Conservation (phyloP, 805 yeast genomes). For the Ascoidea tarda region DNA sequence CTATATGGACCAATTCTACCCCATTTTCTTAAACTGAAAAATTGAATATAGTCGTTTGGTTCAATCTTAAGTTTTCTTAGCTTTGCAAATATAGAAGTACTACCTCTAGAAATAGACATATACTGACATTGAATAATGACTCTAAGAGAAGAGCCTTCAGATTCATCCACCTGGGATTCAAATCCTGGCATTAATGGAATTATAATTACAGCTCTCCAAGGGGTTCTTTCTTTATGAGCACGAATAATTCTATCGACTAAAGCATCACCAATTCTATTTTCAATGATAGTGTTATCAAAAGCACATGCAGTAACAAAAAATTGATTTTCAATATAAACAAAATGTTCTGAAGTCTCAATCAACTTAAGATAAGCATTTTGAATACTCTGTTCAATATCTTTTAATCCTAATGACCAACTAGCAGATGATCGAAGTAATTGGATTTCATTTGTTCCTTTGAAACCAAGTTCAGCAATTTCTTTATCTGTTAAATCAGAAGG, state of each 20-base stretch:
- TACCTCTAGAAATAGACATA: slow-evolving; percentile 84
- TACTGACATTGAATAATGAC: slow-evolving; percentile 95
- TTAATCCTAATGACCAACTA: slow-evolving; percentile 83
- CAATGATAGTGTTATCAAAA: slow-evolving; percentile 70
- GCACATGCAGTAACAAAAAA: slow-evolving; percentile 86
- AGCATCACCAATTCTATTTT: slow-evolving; percentile 91
- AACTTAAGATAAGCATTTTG: slow-evolving; percentile 85
- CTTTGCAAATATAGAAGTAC: slow-evolving; percentile 74
- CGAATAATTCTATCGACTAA: slow-evolving; percentile 89
- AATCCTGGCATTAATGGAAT: slow-evolving; percentile 98
- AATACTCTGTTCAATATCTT: slow-evolving; percentile 75
- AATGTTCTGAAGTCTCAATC: slow-evolving; percentile 86
- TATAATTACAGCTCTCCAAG: slow-evolving; percentile 83
- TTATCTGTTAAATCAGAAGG: slow-evolving; percentile 75
- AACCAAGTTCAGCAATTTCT: slow-evolving; percentile 45
- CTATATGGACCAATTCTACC: slow-evolving; percentile 73
- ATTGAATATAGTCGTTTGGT: slow-evolving; percentile 85
- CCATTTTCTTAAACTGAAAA: slow-evolving; percentile 91
- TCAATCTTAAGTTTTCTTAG: slow-evolving; percentile 66
- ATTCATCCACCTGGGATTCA: slow-evolving; percentile 81
- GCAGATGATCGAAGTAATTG: slow-evolving; percentile 86
- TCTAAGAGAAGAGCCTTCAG: slow-evolving; percentile 91
- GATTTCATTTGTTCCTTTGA: slow-evolving; percentile 78
- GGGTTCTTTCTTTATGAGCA: slow-evolving; percentile 62
- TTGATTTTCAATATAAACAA: slow-evolving; percentile 90